Evolutionary conservation across 192 early-diverging fungal species (phyloP).

Genomic region (Podila epigama): DNA sequence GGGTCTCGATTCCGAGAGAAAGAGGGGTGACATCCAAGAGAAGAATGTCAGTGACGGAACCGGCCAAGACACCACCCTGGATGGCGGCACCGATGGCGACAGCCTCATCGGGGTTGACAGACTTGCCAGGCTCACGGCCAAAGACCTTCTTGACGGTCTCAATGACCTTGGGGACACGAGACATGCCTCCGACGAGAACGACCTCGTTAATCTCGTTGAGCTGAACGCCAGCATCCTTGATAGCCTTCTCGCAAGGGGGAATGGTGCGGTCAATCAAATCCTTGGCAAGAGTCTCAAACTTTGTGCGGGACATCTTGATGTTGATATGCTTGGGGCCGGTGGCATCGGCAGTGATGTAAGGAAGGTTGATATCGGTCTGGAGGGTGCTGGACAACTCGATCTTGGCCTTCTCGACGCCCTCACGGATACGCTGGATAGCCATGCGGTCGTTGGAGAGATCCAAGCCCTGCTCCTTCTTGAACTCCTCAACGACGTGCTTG

Average conservation of each 20-base stretch:
- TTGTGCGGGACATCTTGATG: constrained; percentile 86
- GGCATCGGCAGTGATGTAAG: constrained; percentile 88
- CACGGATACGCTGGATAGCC: constrained; percentile 95
- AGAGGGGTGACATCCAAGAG: constrained; percentile 92
- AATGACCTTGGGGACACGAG: constrained; percentile 92
- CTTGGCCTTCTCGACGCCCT: constrained; percentile 97
- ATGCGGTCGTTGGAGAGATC: constrained; percentile 87
- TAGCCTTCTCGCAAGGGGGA: constrained; percentile 90
- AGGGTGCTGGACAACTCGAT: constrained; percentile 93
- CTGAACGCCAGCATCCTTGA: constrained; percentile 89
- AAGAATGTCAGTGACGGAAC: constrained; percentile 88
- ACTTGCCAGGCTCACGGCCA: constrained; percentile 85
- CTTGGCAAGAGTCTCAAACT: constrained; percentile 85
- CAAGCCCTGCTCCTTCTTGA: constrained; percentile 89
- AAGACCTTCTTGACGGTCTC: constrained; percentile 84
- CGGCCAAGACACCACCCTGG: constrained; percentile 92
- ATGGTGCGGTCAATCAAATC: constrained; percentile 84
- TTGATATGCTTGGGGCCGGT: constrained; percentile 95
- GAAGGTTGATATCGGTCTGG: constrained; percentile 93
- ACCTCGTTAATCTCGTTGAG: constrained; percentile 88
- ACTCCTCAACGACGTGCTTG: constrained; percentile 79
- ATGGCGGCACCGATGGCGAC: constrained; percentile 95
- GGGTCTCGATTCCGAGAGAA: constrained; percentile 93
- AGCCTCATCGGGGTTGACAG: constrained; percentile 95
- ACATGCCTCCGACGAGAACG: constrained; percentile 96